Conservation (phyloP, 2,329 filamentous ascomycete species). For the Fusarium pseudonygamai region DNA sequence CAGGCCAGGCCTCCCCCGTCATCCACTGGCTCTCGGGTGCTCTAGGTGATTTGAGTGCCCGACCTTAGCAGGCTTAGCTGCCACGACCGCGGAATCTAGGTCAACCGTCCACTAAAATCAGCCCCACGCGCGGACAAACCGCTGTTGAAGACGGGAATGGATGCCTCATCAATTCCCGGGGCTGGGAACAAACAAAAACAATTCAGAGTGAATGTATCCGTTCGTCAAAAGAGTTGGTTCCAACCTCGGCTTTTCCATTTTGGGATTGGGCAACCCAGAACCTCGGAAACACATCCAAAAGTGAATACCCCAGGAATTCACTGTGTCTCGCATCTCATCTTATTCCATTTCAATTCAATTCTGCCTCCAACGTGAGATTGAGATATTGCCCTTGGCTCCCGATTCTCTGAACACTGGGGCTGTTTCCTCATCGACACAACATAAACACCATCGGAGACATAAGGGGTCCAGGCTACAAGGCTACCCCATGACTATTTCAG, state of each 20-base stretch:
- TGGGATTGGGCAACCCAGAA: constrained; percentile 8
- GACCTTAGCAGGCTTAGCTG: background rate
- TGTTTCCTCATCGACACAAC: background rate
- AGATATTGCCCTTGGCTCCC: background rate
- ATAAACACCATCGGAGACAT: background rate
- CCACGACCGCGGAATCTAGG: background rate
- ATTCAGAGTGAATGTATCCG: background rate
- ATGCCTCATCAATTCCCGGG: constrained; percentile 1
- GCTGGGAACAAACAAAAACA: background rate
- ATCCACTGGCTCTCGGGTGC: background rate
- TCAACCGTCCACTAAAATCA: constrained; percentile 8
- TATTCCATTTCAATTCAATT: background rate
- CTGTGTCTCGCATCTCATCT: constrained; percentile 15
- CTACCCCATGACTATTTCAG: background rate
- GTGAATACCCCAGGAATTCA: constrained; percentile 4
- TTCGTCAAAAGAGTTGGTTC: background rate
- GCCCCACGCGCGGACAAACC: background rate
- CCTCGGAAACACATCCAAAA: constrained; percentile 22
- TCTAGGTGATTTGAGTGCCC: background rate
- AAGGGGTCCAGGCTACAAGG: background rate
- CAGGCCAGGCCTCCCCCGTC: background rate
- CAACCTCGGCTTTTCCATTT: constrained; percentile 39
- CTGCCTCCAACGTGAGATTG: background rate
- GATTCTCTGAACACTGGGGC: background rate
- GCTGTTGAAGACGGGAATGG: constrained; percentile 1